Base-by-base conservation (phyloP, 352 stramenopile genomes). In the Phytophthora parvispora region DNA sequence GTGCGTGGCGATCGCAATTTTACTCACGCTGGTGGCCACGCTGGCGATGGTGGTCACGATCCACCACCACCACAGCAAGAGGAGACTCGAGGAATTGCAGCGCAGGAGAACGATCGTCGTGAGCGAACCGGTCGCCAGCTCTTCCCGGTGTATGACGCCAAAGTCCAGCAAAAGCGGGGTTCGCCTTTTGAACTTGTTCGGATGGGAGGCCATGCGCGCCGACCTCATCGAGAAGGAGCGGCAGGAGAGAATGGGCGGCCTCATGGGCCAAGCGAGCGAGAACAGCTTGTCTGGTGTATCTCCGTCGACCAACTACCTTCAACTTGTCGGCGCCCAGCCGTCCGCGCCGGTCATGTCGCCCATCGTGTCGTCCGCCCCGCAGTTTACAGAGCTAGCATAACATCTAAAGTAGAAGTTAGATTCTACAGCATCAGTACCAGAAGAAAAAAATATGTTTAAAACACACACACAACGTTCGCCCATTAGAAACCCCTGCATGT, bases 221-320 rank as follows among this genome's bases (percentile, higher is more conserved):
- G 64, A 79, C 32, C 65, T 83, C 15, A 77, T 77, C 36, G 72
- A 82, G 59, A 84, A 89, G 38, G 80, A 87, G 34, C 69, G 64
- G 15, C 65, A 58, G 1, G 56, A 72, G 15, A 61, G 45, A 67
- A 13, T 59, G 6, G 31, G 40, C 20, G 29, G n/a, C 25, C 25
- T 56, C 29, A 15, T 20, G 20, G 29, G 6, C 18, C 56, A 47
- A 16, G 6, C 22, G 8, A 51, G 49, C 18, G 64, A 59, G 10
- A 64, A 49, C 25, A 61, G 49, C 54, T 13, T 74, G 22, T 43
- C 42, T 40, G 28, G 27, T 3, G 13, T 45, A 6, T 73, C 69
- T 31, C 63, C 64, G 20, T 69, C 69, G 10, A 43, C 57, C 20
- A 45, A 56, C 36, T 77, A 74, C 31, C 59, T 77, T n/a, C 59